Evolutionary conservation across 1,284 basidiomycete genomes (phyloP).

Genomic region (Heterobasidion parviporum): DNA sequence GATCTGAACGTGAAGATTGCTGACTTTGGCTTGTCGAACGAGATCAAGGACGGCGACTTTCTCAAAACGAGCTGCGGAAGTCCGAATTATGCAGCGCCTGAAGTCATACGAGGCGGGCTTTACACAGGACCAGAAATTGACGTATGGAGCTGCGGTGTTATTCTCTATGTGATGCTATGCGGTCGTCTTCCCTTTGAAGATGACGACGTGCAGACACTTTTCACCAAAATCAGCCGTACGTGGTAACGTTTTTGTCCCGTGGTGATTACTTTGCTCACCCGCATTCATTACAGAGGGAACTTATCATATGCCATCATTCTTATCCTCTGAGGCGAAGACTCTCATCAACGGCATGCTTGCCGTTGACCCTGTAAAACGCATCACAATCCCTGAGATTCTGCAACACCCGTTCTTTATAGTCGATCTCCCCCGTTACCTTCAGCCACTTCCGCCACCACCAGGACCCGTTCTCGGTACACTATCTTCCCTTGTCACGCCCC

Average conservation of each 20-base stretch:
- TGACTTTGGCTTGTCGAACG: slow-evolving; percentile 90
- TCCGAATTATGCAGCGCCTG: slow-evolving; percentile 94
- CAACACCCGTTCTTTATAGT: slow-evolving; percentile 83
- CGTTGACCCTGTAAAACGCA: slow-evolving; percentile 88
- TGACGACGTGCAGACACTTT: slow-evolving; percentile 85
- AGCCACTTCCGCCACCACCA: slow-evolving; percentile 75
- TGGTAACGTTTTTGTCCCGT: slow-evolving; percentile 9
- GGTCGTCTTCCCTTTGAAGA: slow-evolving; percentile 92
- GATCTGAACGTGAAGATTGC: slow-evolving; percentile 90
- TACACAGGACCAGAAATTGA: slow-evolving; percentile 96
- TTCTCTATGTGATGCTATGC: slow-evolving; percentile 92
- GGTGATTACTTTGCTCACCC: slow-evolving; percentile 6
- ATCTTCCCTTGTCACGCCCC: slow-evolving; percentile 58
- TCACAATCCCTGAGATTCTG: slow-evolving; percentile 85
- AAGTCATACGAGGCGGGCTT: slow-evolving; percentile 87
- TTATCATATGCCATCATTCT: slow-evolving; percentile 75
- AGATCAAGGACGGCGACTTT: slow-evolving; percentile 93
- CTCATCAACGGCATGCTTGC: slow-evolving; percentile 85
- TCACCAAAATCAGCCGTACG: slow-evolving; percentile 88
- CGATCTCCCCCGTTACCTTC: slow-evolving; percentile 82
- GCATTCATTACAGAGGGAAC: slow-evolving; percentile 53
- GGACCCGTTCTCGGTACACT: slow-evolving; percentile 69
- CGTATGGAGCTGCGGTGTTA: slow-evolving; percentile 96
- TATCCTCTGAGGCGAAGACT: slow-evolving; percentile 69
- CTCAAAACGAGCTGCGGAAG: slow-evolving; percentile 92